Base-by-base conservation (phyloP, 1,139 yeast species). In the Suhomyces bokatorum region DNA sequence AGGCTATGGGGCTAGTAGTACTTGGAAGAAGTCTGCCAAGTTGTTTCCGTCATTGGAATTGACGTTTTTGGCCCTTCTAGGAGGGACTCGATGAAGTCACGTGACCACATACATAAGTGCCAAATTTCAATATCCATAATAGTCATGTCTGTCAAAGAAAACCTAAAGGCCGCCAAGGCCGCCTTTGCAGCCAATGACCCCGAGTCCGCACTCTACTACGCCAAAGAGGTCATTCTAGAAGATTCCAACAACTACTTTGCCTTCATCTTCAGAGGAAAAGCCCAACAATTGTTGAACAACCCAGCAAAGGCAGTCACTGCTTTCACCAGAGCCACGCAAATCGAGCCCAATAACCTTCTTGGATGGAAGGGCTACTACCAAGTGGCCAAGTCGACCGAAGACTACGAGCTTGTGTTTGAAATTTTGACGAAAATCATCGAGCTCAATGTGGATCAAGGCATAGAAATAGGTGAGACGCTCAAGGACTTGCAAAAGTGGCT, bases 291-390 rank as follows among this genome's bases (percentile, higher is more conserved):
- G 28, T 58, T 72, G 46, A 62, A 69, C 13, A 63, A 77, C 6
- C 48, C 60, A 8, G 60, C 60, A 1, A 65, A 73, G 3, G 85
- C 96, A 0, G 58, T 69, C 2, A 56, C 58, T 2, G 67, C 81
- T 2, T 87, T 86, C 54, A 55, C 61, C 26, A 63, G 61, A 35
- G 97, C 97, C 0, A 75, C 80, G 2, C 57, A 63, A 3, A 42
- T 84, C 1, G 80, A 85, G 30, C 80, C 83, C 0, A 67, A 69
- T 1, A 80, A 83, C 44, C 50, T 81, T 1, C 62, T 78, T 24
- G 95, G 93, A 0, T 90, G 95, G 96, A 89, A 87, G 59, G 98
- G 97, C 0, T 73, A 84, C 49, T 66, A 81, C 49, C 62, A 53
- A 61, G 64, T 45, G 50, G 62, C 44, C 28, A 69, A 66, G 44